Percentiles rank a stretch among this genome's conserved stretches.
phyloP scores from a whole-genome alignment of 768 basidiomycete genomes.

The Termitomyces sp. region DNA sequence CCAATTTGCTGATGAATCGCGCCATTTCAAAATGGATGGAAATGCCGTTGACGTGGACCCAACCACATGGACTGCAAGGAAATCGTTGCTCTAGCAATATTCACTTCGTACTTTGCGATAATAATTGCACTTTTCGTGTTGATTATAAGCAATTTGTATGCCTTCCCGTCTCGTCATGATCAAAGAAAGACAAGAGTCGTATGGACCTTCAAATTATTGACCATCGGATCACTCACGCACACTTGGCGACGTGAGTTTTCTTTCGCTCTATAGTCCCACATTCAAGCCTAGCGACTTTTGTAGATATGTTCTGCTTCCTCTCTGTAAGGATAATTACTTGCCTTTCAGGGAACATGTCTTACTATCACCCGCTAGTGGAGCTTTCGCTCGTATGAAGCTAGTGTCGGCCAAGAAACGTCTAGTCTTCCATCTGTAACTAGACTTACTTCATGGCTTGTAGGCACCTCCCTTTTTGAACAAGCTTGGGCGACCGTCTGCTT shows the following conservation, averaged over 20 bases:
- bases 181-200: neutral
- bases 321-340: constrained; percentile 13
- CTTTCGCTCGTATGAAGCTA: constrained; percentile 36
- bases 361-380: constrained; percentile 38
- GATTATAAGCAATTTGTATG: constrained; percentile 4
- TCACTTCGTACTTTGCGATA: constrained; percentile 21
- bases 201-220: constrained; percentile 15
- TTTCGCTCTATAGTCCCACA: neutral
- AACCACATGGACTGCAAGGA: neutral
- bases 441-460: constrained; percentile 46
- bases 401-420: constrained; percentile 1
- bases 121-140: constrained; percentile 18
- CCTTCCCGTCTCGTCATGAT: neutral
- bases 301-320: constrained; percentile 30
- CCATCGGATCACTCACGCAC: constrained; percentile 22
- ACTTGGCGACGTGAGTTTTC: constrained; percentile 30
- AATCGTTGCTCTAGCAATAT: constrained; percentile 9
- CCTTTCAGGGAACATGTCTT: neutral
- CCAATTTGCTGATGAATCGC: no score
- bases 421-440: constrained; percentile 13
- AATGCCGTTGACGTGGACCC: no score
- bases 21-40: no score
- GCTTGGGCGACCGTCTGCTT: constrained; percentile 43
- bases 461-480: constrained; percentile 57
- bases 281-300: neutral